Evolutionary conservation across 352 stramenopile genomes (phyloP), one percentile per base, ranked within the genome.

Genomic region (Globisporangium takayamanum): DNA sequence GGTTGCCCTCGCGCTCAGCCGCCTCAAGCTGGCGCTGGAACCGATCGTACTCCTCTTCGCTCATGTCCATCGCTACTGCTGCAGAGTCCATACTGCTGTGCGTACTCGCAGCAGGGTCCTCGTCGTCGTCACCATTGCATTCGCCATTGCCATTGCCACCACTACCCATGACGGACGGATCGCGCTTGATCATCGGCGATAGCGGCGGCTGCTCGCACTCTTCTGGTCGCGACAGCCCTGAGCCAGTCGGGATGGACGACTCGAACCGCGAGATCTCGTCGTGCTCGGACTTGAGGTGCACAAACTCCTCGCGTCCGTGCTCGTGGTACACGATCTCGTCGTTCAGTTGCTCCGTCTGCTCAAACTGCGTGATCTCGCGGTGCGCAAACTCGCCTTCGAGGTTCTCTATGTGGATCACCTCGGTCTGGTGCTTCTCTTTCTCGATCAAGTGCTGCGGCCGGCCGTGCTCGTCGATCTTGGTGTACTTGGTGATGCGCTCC

Each of bases 201-300:
- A 80, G 80, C 37, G 80, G 82, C 28, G 76, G 73, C 42, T 89
- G 84, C 59, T 92, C 78, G 53, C 81, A 89, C 57, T 88, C 82
- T 45, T 92, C 79, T 0, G 80, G 74, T 0, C 73, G 70, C 10
- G 44, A 15, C 3, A 61, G 52, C 2, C 16, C 63, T 36, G 49
- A 44, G 11, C 53, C 44, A 5, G 64, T 68, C 10, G 82, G 84
- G 12, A 87, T 83, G 0, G 75, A 88, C 18, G 82, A 86, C 55
- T 92, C 80, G 45, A 94, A 94, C 36, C 83, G 81, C 26, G 84
- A 94, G 49, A 92, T 74, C 68, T 94, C 84, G 56, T 93, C 85
- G 55, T 91, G 74, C 30, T 80, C 68, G 33, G 80, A 92, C 56
- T 94, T 94, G 50, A 92, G 66, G 39, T 93, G 83, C 28, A 94